Conservation (phyloP, 2,329 filamentous ascomycete genomes). For the Xylariaceae sp. region DNA sequence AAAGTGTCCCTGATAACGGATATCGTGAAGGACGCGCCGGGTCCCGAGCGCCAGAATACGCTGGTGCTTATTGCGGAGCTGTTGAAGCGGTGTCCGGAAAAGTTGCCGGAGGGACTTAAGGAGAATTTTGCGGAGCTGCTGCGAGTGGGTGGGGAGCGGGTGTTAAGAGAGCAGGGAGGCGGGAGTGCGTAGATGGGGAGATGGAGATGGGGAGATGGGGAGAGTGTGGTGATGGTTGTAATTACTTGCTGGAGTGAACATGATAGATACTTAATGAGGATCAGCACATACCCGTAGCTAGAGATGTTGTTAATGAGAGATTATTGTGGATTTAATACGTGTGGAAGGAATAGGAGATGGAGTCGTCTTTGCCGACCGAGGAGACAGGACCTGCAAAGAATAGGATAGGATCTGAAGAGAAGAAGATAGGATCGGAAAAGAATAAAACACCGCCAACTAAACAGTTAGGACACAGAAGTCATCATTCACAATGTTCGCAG, state of each 20-base stretch:
- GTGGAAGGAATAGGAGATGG: too few species aligned
- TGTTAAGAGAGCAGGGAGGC: conserved; percentile 6
- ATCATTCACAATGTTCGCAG: not conserved
- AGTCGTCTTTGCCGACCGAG: not conserved
- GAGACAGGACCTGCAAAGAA: too few species aligned
- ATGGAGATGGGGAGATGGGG: not conserved
- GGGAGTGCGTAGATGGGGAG: not conserved
- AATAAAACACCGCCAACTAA: not conserved
- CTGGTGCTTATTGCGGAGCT: conserved; percentile 55
- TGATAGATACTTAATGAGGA: not conserved
- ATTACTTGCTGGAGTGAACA: too few species aligned
- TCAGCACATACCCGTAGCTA: not conserved
- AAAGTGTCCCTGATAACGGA: conserved; percentile 42
- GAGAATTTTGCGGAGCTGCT: conserved; percentile 45
- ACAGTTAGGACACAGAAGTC: not conserved
- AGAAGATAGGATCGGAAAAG: not conserved
- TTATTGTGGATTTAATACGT: too few species aligned
- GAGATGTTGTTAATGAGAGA: not conserved
- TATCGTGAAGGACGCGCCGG: conserved; percentile 44
- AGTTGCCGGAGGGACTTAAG: conserved; percentile 37
- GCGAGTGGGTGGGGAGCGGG: conserved; percentile 42
- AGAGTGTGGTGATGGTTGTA: too few species aligned
- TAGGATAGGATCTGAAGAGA: too few species aligned
- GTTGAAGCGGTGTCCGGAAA: conserved; percentile 39
- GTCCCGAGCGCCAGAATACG: conserved; percentile 56